Percentiles rank a stretch among this genome's conserved stretches.
These are phyloP conservation scores for Penicillium dipodomyicola DNA, from an alignment of 495 filamentous ascomycete genomes.

Conservation along the genomic window DNA sequence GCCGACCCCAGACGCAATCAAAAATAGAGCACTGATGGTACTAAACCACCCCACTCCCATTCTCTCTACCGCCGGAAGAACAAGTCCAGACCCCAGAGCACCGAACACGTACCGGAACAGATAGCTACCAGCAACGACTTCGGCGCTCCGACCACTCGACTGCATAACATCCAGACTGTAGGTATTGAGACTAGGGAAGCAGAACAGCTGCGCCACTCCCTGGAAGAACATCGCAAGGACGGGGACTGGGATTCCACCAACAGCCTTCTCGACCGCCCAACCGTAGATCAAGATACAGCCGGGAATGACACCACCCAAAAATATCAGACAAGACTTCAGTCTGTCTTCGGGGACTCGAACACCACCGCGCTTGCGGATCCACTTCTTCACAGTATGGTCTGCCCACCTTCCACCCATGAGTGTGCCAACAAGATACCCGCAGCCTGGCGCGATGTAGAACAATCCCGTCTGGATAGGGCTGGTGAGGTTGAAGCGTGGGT, in stretches of 20 bases:
- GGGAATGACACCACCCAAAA: conserved; percentile 60
- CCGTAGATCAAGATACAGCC: conserved; percentile 68
- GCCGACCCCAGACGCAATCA: conserved; percentile 46
- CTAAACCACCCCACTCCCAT: conserved; percentile 70
- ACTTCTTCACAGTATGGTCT: conserved; percentile 62
- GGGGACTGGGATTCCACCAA: conserved; percentile 65
- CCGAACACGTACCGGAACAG: conserved; percentile 68
- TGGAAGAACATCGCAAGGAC: conserved; percentile 70
- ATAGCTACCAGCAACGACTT: conserved; percentile 74
- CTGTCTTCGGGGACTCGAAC: conserved; percentile 67
- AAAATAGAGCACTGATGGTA: conserved; percentile 55
- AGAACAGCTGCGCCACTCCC: conserved; percentile 70
- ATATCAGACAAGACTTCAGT: conserved; percentile 58
- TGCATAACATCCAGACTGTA: conserved; percentile 78
- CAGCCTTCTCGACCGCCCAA: conserved; percentile 65
- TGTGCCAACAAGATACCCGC: conserved; percentile 67
- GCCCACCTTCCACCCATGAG: conserved; percentile 71
- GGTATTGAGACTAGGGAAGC: conserved; percentile 69
- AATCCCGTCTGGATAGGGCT: conserved; percentile 65
- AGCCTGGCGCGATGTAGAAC: conserved; percentile 73
- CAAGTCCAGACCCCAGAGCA: conserved; percentile 61
- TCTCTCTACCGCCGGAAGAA: conserved; percentile 60
- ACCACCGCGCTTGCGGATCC: conserved; percentile 55
- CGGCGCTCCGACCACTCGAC: conserved; percentile 50
- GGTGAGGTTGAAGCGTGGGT: conserved; percentile 66